These are phyloP conservation scores for Tylopilus vinaceipallidus DNA, from an alignment of 768 basidiomycete species.

Conservation along the genomic window DNA sequence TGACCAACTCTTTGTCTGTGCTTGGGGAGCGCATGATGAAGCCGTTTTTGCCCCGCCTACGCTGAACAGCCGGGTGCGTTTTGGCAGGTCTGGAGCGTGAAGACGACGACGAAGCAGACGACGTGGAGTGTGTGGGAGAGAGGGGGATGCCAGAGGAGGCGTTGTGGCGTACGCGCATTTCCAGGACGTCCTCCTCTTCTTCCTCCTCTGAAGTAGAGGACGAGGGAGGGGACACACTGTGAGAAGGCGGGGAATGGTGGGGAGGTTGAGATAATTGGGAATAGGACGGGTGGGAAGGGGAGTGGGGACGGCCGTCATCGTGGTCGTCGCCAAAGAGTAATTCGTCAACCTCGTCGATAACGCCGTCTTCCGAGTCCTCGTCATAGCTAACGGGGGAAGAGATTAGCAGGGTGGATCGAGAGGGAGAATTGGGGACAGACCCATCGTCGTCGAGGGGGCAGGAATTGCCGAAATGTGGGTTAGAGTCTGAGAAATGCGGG, in stretches of 20 bases:
- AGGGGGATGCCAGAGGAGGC: conserved; percentile 22
- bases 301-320: conserved; percentile 17
- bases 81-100: conserved; percentile 30
- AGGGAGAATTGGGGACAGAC: conserved; percentile 38
- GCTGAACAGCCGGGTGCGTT: conserved; percentile 8
- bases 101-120: conserved; percentile 23
- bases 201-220: conserved; percentile 39
- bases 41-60: conserved; percentile 40
- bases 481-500: conserved; percentile 4
- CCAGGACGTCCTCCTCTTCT: conserved; percentile 56
- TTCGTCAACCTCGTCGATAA: conserved; percentile 49
- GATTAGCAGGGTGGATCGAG: not conserved
- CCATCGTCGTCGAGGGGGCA: conserved; percentile 55
- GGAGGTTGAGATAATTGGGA: conserved; percentile 17
- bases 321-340: conserved; percentile 29
- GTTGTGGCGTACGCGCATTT: conserved; percentile 51
- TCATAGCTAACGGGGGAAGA: conserved; percentile 50
- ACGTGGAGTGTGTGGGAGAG: conserved; percentile 40
- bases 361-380: conserved; percentile 61
- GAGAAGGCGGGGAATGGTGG: conserved; percentile 23
- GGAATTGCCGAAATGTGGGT: conserved; percentile 26
- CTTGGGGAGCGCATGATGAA: conserved; percentile 36
- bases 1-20: conserved; percentile 52
- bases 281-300: conserved; percentile 8
- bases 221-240: conserved; percentile 25